Conservation (phyloP, 768 basidiomycete genomes). For the Mycena sanguinolenta region DNA sequence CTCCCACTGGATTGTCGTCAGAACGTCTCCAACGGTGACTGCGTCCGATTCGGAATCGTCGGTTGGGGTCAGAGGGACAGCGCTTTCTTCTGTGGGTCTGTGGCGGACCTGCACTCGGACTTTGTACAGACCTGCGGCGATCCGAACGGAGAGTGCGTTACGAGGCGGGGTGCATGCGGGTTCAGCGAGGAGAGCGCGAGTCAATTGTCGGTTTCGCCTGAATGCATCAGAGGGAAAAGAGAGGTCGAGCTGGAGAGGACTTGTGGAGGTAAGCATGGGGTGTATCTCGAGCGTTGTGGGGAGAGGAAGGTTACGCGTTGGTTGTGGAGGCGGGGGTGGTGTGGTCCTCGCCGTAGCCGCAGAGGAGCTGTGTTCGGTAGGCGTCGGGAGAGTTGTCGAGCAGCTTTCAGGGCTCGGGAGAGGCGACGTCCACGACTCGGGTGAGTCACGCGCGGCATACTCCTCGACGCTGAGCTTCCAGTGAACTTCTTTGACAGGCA, state of each 20-base stretch:
- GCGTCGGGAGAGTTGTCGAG: not conserved
- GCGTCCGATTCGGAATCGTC: not conserved
- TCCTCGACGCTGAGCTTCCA: not conserved
- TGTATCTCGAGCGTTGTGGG: not conserved
- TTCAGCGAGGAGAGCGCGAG: not conserved
- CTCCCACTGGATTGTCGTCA: not conserved
- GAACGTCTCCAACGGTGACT: constrained; percentile 15
- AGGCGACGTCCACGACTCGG: constrained; percentile 4
- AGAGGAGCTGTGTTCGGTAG: too few species aligned
- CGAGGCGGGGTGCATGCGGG: constrained; percentile 14
- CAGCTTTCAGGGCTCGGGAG: too few species aligned
- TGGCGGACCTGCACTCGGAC: not conserved
- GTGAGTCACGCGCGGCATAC: not conserved
- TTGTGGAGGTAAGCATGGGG: not conserved
- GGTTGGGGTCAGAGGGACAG: too few species aligned
- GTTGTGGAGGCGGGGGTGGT: constrained; percentile 7
- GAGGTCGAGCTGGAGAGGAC: constrained; percentile 24
- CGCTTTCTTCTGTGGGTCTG: too few species aligned
- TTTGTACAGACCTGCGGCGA: constrained; percentile 1
- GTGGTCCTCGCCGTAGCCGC: too few species aligned
- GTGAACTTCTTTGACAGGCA: not conserved
- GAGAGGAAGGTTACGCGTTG: too few species aligned
- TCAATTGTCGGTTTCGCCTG: constrained; percentile 18
- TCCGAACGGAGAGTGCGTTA: not conserved
- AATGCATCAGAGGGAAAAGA: constrained; percentile 29